Evolutionary conservation across 2,329 filamentous ascomycete species (phyloP), one percentile per base, ranked within the genome.

Genomic region (Colletotrichum ledebouriae): DNA sequence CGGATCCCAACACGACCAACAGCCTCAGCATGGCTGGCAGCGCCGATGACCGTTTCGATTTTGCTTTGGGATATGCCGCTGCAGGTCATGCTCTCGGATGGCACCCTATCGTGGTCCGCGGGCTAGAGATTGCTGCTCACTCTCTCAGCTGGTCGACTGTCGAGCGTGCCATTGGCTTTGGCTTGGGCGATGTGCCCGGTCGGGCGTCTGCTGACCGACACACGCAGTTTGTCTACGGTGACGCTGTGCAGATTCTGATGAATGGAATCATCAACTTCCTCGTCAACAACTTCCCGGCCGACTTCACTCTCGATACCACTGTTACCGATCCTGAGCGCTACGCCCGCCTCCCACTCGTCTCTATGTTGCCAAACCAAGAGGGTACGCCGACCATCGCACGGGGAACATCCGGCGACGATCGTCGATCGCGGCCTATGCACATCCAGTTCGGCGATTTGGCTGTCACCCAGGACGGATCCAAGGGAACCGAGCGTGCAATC

Each of bases 401-500:
- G 65, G 81, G 78, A 55, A 78, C 80, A 7, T 76, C 76, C 3
- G 77, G 76, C 52, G 77, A 74, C 58, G 75, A 74, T 7, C 82
- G 79, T 59, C 78, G 87, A 58, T 83, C 85, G 44, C 86, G 89
- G 29, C 80, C 92, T 11, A 86, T 85, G 69, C 85, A 84, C 70
- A 92, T 94, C 59, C 87, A 89, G 69, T 94, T 94, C 73, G 91
- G 91, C n/a, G 90, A 93, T 71, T 80, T 90, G 20, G 81, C 87
- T 73, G 57, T 80, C 70, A 66, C 74, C 22, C 71, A 71, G 37
- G 73, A 71, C 9, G 72, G 72, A 7, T 76, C 79, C 3, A 80
- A 80, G 44, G 77, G 76, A 47, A 70, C 71, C 1, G 65, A 61
- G 4, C 13, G 44, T 6, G 37, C 41, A 11, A 22, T 53, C 3